Evolutionary conservation across 441 rosid genomes (phyloP).

Genomic region (Hura crepitans): DNA sequence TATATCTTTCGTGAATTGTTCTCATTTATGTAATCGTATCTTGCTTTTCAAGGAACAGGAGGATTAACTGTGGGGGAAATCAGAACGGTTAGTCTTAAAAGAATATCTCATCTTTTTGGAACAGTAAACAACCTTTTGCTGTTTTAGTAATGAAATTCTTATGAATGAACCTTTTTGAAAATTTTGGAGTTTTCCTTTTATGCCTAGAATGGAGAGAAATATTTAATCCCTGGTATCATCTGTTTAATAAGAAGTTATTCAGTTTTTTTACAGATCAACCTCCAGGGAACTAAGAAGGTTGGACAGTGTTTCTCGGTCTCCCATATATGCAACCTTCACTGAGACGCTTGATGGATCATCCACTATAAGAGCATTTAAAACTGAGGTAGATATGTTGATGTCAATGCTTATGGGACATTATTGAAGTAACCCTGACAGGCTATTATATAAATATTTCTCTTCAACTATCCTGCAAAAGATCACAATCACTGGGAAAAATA

Average conservation of each 20-base stretch:
- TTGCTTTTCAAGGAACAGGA: conserved; percentile 5
- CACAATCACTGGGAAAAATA: not conserved
- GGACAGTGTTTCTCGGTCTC: conserved; percentile 94
- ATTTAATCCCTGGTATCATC: conserved; percentile 14
- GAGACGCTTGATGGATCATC: conserved; percentile 95
- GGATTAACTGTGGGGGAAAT: not conserved
- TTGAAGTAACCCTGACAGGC: not conserved
- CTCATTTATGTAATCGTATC: not conserved
- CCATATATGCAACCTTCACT: conserved; percentile 80
- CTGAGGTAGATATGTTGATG: conserved; percentile 48
- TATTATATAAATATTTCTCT: not conserved
- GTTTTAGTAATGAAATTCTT: not conserved
- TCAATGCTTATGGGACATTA: not conserved
- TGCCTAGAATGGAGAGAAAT: not conserved
- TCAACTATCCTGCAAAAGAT: not conserved
- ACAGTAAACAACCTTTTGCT: not conserved
- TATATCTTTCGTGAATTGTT: not conserved
- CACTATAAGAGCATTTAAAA: conserved; percentile 84
- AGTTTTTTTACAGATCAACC: conserved; percentile 97
- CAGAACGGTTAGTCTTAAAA: not conserved
- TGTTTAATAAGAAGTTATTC: conserved; percentile 39
- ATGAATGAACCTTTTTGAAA: not conserved
- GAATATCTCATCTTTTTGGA: not conserved
- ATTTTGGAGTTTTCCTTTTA: not conserved
- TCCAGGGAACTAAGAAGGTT: conserved; percentile 91